These are phyloP conservation scores for Penicillium pancosmium DNA, from an alignment of 495 filamentous ascomycete genomes.

Conservation along the genomic window DNA sequence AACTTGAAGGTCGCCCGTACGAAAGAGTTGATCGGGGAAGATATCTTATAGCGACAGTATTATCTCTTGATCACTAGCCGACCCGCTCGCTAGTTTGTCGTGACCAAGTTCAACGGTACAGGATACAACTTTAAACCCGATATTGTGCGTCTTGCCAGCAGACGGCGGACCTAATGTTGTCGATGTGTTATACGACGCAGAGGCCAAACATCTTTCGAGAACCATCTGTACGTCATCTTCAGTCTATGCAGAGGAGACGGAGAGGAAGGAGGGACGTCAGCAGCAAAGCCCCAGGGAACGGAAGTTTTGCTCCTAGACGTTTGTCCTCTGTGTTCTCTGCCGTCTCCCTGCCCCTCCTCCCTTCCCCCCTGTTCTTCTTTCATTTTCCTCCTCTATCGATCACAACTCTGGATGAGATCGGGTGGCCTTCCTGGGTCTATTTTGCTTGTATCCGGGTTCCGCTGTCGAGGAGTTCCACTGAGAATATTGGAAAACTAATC, in stretches of 20 bases:
- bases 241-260: neutral
- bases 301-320: neutral
- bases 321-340: slow-evolving; percentile 3
- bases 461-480: slow-evolving; percentile 13
- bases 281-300: slow-evolving; percentile 8
- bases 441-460: slow-evolving; percentile 11
- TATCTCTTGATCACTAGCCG: neutral
- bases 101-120: slow-evolving; percentile 12
- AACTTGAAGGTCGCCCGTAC: neutral
- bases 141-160: slow-evolving; percentile 31
- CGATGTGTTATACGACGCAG: slow-evolving; percentile 41
- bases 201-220: slow-evolving; percentile 46
- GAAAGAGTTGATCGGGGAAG: neutral
- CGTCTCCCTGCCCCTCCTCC: slow-evolving; percentile 14
- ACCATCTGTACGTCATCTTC: slow-evolving; percentile 36
- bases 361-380: slow-evolving; percentile 1
- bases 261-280: neutral
- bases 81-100: slow-evolving; percentile 3
- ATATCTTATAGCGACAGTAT: neutral
- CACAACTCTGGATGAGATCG: neutral
- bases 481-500: slow-evolving; percentile 16
- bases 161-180: slow-evolving; percentile 34
- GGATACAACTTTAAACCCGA: slow-evolving; percentile 26
- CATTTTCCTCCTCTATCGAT: neutral
- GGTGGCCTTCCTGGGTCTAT: slow-evolving; percentile 19